Base-by-base conservation (phyloP, 2,329 filamentous ascomycete genomes). In the Monosporascus sp. region DNA sequence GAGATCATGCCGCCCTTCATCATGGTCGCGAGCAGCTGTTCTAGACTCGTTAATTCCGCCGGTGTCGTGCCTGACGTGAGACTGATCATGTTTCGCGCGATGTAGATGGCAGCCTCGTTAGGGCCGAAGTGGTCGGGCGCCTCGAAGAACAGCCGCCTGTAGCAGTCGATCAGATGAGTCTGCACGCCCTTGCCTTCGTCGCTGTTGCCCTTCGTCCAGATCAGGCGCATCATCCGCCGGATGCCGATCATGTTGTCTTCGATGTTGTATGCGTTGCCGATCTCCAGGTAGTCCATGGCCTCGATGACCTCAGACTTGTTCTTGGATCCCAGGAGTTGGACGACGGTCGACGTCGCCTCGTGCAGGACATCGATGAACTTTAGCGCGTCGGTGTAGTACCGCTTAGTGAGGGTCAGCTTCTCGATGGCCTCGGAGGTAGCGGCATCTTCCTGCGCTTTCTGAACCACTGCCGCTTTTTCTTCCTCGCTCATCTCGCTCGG, bases 221-320 rank as follows among this genome's bases (percentile, higher is more conserved):
- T 99, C 20, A 99, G 79, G 51, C 93, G 87, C 58, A 99, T 79
- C 94, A 99, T 99, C 53, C 91, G 87, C 55, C 93, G 84, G 65
- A 99, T 97, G 53, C 95, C 94, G 40, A 87, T 75, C 70, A 96
- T 92, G 66, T 95, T 91, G 61, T 94, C 90, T 69, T 97, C 89
- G 54, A 99, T 87, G 70, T 95, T 94, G 78, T 97, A 97, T 6
- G 92, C 93, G 69, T 99, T 92, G 45, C 94, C 88, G 45, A 96
- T 85, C 62, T 95, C 91, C 62, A 99, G 96, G 72, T 95, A 99
- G 68, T 99, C 94, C 85, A 99, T 99, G 17, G 95, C 94, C 70
- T 99, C 95, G 57, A 99, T 96, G 26, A 97, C 89, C 70, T 99
- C 94, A 63, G 90, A 96, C 78, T 99, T 99, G 77, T 99, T 99